Conservation (phyloP, 257 asterid genomes). For the Jacaranda copaia region DNA sequence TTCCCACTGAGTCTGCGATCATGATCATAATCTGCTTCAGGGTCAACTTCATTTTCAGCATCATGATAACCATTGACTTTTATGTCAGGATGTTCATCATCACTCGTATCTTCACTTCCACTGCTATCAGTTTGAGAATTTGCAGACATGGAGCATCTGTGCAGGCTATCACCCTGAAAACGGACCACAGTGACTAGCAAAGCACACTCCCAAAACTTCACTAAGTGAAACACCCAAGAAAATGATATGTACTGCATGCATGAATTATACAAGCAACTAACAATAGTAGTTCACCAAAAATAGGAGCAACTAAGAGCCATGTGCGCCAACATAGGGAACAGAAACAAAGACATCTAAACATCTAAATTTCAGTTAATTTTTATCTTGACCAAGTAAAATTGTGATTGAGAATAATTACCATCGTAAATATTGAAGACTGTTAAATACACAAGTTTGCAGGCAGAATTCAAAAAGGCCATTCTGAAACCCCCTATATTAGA, state of each 20-base stretch:
- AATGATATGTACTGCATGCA: slow-evolving; percentile 21
- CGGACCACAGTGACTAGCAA: slow-evolving; percentile 30
- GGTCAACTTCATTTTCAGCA: slow-evolving; percentile 83
- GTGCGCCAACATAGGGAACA: slow-evolving; percentile 22
- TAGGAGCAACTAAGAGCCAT: slow-evolving; percentile 30
- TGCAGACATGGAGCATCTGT: slow-evolving; percentile 83
- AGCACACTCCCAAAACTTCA: slow-evolving; percentile 22
- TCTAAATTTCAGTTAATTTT: neutral
- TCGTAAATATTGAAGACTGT: slow-evolving; percentile 12
- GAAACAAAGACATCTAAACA: slow-evolving; percentile 19
- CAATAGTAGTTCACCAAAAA: slow-evolving; percentile 12
- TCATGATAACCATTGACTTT: slow-evolving; percentile 81
- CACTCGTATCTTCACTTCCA: slow-evolving; percentile 74
- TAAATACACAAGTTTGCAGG: slow-evolving; percentile 14
- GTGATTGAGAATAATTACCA: slow-evolving; percentile 18
- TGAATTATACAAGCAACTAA: slow-evolving; percentile 25
- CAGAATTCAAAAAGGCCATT: slow-evolving; percentile 32
- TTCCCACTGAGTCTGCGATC: slow-evolving; percentile 89
- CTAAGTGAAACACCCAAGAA: slow-evolving; percentile 22
- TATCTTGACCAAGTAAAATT: slow-evolving; percentile 18
- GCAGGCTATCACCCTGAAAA: slow-evolving; percentile 75
- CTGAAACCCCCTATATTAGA: slow-evolving; percentile 20
- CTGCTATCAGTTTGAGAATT: slow-evolving; percentile 79
- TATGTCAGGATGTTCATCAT: slow-evolving; percentile 64
- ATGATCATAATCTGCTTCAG: slow-evolving; percentile 70